Evolutionary conservation across 164 flowering plant genomes (phyloP).

Genomic region (Akebia trifoliata): DNA sequence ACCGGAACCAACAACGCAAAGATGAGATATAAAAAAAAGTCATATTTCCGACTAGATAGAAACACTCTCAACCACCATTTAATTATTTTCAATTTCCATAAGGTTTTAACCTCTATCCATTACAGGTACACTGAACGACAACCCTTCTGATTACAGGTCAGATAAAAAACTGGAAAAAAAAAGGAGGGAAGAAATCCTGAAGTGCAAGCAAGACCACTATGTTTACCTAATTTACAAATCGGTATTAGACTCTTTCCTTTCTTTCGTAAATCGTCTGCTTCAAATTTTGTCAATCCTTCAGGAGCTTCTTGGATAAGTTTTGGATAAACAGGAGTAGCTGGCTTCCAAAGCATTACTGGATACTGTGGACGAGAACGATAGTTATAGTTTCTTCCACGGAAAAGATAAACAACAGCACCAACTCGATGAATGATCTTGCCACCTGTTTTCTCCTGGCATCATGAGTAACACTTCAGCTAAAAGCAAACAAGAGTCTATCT

Average conservation of each 20-base stretch:
- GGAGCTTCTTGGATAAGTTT: slow-evolving; percentile 97
- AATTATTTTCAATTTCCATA: too few relatives aligned
- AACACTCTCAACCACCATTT: too few relatives aligned
- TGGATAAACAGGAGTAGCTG: slow-evolving; percentile 96
- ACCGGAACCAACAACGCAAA: too few relatives aligned
- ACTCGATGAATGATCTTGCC: slow-evolving; percentile 85
- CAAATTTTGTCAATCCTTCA: slow-evolving; percentile 76
- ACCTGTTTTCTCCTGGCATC: slow-evolving; percentile 74
- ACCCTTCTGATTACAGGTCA: background rate
- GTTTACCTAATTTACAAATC: slow-evolving; percentile 79
- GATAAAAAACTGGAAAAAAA: background rate
- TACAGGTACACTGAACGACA: background rate
- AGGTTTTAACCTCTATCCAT: background rate
- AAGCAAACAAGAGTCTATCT: background rate
- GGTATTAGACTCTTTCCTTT: slow-evolving; percentile 74
- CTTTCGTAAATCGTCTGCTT: slow-evolving; percentile 66
- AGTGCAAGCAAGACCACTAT: background rate
- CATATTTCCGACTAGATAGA: too few relatives aligned
- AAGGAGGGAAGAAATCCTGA: background rate
- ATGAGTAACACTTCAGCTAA: slow-evolving; percentile 12
- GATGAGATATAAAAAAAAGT: too few relatives aligned
- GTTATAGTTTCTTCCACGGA: slow-evolving; percentile 88
- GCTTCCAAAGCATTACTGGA: slow-evolving; percentile 97
- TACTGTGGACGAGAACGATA: slow-evolving; percentile 69
- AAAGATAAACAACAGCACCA: slow-evolving; percentile 82